These are phyloP conservation scores for Ormosia emarginata DNA, from an alignment of 306 rosid genomes.

Conservation along the genomic window DNA sequence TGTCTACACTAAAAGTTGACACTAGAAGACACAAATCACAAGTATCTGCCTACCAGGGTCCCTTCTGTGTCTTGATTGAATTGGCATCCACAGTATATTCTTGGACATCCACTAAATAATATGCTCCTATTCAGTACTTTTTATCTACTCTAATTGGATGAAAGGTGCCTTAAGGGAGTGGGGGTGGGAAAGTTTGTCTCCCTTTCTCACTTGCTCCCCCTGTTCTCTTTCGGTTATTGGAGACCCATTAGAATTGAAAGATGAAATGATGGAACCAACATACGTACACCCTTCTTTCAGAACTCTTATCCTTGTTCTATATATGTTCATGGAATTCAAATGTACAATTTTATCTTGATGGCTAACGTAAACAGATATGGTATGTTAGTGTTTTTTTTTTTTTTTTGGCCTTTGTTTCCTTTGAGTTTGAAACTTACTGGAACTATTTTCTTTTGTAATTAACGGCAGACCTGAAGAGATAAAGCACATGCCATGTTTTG, in stretches of 20 bases:
- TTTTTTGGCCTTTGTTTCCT: not conserved
- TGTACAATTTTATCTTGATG: conserved; percentile 13
- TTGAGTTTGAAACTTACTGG: conserved; percentile 15
- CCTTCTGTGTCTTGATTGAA: conserved; percentile 27
- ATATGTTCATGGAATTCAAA: conserved; percentile 15
- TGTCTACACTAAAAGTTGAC: conserved; percentile 29
- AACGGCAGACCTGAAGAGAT: not conserved
- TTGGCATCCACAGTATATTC: conserved; percentile 42
- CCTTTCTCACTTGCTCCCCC: not conserved
- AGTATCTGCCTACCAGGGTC: conserved; percentile 34
- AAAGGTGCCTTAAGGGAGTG: not conserved
- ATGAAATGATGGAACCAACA: conserved; percentile 20
- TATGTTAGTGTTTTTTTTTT: not conserved
- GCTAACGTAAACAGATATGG: not conserved
- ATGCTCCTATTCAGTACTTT: not conserved
- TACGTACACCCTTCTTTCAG: not conserved
- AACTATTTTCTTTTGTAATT: conserved; percentile 11
- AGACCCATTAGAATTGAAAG: conserved; percentile 6
- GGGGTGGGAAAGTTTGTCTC: conserved; percentile 10
- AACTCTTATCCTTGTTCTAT: conserved; percentile 14
- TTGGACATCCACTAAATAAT: conserved; percentile 15
- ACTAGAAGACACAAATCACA: conserved; percentile 23
- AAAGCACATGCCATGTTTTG: conserved; percentile 34
- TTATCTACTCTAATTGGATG: conserved; percentile 11
- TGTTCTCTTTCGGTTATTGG: conserved; percentile 28